Evolutionary conservation across 805 yeast species (phyloP).

Genomic region (Sungouiella blattae): DNA sequence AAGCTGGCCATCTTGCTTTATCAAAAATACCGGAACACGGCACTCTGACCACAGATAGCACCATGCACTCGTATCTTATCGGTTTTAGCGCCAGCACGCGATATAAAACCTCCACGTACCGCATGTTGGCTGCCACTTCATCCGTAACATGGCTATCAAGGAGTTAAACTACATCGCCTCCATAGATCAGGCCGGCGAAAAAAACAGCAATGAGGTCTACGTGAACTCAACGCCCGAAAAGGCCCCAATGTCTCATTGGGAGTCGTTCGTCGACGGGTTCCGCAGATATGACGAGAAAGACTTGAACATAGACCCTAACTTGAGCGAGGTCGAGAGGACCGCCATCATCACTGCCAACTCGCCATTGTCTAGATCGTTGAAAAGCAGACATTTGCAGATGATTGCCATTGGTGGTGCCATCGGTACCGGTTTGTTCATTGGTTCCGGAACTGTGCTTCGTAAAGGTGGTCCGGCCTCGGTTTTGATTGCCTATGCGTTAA

Average conservation of each 20-base stretch:
- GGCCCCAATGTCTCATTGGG: no score
- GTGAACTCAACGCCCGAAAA: no score
- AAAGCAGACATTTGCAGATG: conserved; percentile 70
- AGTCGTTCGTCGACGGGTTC: conserved; percentile 32
- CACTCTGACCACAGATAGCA: no score
- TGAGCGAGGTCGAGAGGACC: conserved; percentile 28
- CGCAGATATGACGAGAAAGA: conserved; percentile 30
- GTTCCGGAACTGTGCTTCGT: conserved; percentile 59
- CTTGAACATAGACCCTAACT: conserved; percentile 36
- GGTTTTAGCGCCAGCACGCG: no score
- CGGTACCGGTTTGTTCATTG: conserved; percentile 81
- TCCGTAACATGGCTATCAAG: conserved; percentile 44
- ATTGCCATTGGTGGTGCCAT: conserved; percentile 82
- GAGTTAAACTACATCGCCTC: conserved; percentile 40
- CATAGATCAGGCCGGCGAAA: conserved; percentile 32
- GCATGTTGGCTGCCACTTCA: no score
- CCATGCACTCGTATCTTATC: no score
- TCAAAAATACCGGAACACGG: no score
- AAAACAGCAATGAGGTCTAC: conserved; percentile 35
- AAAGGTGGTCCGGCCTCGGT: conserved; percentile 71
- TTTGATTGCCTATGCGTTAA: conserved; percentile 36
- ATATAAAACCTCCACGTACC: no score
- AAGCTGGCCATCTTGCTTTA: no score
- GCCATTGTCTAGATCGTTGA: conserved; percentile 20
- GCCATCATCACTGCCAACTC: conserved; percentile 23